These are phyloP conservation scores for Auriscalpium orientale DNA, from an alignment of 768 basidiomycete species.

Conservation along the genomic window DNA sequence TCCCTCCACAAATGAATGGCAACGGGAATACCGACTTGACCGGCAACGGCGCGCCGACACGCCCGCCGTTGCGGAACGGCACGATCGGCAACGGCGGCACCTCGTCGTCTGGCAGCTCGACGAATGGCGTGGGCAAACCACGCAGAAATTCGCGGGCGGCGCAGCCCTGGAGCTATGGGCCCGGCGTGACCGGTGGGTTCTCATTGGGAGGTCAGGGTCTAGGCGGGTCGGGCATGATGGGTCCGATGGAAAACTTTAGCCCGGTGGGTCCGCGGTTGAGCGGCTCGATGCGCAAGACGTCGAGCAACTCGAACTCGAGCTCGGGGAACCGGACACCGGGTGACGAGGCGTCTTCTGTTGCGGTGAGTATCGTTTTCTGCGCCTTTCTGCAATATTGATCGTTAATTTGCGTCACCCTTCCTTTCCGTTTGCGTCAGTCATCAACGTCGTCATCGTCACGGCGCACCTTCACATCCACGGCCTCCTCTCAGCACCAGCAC, in stretches of 20 bases:
- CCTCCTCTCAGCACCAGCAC: conserved; percentile 68
- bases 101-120: background rate
- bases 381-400: background rate
- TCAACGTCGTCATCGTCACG: conserved; percentile 79
- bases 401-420: background rate
- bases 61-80: background rate
- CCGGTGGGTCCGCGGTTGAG: conserved; percentile 61
- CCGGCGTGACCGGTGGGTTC: conserved; percentile 48
- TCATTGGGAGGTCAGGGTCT: conserved; percentile 24
- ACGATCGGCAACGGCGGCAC: background rate
- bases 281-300: conserved; percentile 37
- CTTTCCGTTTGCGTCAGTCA: conserved; percentile 38
- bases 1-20: conserved; percentile 5
- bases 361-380: conserved; percentile 43
- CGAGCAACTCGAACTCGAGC: conserved; percentile 43
- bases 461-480: conserved; percentile 64
- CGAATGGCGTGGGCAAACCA: conserved; percentile 5
- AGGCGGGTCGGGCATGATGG: conserved; percentile 5
- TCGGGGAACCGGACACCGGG: conserved; percentile 52
- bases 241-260: conserved; percentile 26
- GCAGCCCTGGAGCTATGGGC: conserved; percentile 60
- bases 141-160: conserved; percentile 20
- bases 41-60: background rate
- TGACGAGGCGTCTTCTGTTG: conserved; percentile 71
- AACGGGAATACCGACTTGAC: conserved; percentile 16